phyloP scores from a whole-genome alignment of 2,329 filamentous ascomycete species.

The Neonectria coccinea region DNA sequence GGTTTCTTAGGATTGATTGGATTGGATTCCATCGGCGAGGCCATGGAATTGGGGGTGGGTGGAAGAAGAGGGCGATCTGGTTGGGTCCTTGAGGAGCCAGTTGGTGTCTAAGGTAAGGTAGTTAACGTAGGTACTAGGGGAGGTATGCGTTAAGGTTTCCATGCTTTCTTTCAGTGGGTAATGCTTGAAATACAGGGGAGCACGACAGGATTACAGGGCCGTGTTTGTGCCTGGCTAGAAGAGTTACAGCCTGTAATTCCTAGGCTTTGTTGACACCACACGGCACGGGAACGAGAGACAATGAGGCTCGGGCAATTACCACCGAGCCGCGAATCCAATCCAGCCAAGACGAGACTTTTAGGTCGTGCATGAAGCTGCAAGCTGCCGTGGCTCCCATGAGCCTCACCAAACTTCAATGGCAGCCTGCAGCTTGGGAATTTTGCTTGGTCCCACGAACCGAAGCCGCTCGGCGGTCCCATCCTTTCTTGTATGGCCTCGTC shows the following conservation, averaged over 20 bases:
- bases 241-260: too few species aligned
- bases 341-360: background rate
- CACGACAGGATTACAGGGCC: background rate
- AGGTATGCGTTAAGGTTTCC: background rate
- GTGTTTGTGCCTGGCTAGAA: background rate
- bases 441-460: conserved; percentile 1
- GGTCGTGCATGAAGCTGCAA: conserved; percentile 21
- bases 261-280: background rate
- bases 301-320: background rate
- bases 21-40: conserved; percentile 38
- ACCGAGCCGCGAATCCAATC: conserved; percentile 7
- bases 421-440: background rate
- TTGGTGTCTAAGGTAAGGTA: background rate
- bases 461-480: background rate
- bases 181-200: background rate
- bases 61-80: conserved; percentile 33
- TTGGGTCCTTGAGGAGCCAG: conserved; percentile 18
- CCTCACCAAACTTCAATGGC: background rate
- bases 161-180: conserved; percentile 3
- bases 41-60: conserved; percentile 24
- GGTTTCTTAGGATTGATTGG: conserved; percentile 26
- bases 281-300: background rate
- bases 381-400: background rate
- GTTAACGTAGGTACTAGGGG: too few species aligned
- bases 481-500: background rate